Evolutionary conservation across 2,329 filamentous ascomycete genomes (phyloP), one percentile per base, ranked within the genome.

Genomic region (Phaeosphaeriaceae sp.): DNA sequence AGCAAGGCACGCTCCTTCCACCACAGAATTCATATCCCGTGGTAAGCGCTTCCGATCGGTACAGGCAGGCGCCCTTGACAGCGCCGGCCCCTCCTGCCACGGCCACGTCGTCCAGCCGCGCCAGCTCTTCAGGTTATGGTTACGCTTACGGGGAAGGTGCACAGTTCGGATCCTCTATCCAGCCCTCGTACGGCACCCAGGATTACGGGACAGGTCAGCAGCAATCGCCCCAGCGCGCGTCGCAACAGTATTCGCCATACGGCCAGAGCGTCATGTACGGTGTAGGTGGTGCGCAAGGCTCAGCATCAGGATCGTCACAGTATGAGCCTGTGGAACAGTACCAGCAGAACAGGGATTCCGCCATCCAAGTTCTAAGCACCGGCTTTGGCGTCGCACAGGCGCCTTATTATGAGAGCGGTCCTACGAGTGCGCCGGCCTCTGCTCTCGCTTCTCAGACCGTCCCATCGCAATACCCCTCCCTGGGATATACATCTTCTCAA

Each of bases 301-400:
- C 71, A 54, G 69, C 73, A 59, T 62, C 76, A 82, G 81, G 80
- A 77, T 86, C 81, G 83, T 89, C 79, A 60, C 78, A 83, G 68
- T 96, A 96, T 81, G 91, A 94, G 78, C 82, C 87, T 73, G 87
- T 89, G 75, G 85, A 88, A 80, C 89, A 89, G 74, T 96, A 92
- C 81, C 85, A 89, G 82, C 91, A 92, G 74, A 86, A 89, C 60
- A 72, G 73, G 61, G 72, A 75, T 80, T 87, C 90, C 83, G 87
- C 86, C 60, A 86, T 95, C 80, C 90, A 92, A 76, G 91, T 92
- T 80, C 84, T 93, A 77, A 82, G 88, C 74, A 88, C 80, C 73
- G 84, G 85, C 75, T 87, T 92, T 77, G 84, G 86, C 60, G 84
- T 89, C 74, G 84, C 89, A 81, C 89, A 90, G 74, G 87, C 70